phyloP scores from a whole-genome alignment of 257 asterid species.

The Nicotiana tabacum region DNA sequence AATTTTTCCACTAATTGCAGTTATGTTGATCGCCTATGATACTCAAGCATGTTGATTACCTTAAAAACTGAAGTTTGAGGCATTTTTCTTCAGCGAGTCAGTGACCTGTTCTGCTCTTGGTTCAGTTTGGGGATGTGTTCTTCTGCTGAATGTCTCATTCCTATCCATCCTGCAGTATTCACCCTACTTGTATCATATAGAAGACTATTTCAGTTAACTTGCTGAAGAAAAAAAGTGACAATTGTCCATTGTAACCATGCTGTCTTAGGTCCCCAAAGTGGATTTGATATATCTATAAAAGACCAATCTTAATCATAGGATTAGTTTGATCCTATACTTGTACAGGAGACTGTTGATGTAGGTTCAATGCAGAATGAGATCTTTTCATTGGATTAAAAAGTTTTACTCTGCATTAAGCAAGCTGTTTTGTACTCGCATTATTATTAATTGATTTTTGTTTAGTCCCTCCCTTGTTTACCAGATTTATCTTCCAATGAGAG shows the following conservation, averaged over 20 bases:
- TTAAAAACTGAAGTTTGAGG: background rate
- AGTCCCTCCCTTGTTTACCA: conserved; percentile 79
- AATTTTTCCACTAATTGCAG: background rate
- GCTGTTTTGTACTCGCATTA: background rate
- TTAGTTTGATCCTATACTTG: background rate
- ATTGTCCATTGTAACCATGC: background rate
- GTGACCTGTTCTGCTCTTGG: background rate
- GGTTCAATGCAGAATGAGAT: background rate
- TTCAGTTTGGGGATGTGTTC: background rate
- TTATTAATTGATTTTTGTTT: conserved; percentile 17
- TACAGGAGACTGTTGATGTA: background rate
- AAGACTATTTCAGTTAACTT: background rate
- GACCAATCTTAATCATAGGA: background rate
- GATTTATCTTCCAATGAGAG: conserved; percentile 50
- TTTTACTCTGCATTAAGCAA: background rate
- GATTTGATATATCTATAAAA: background rate
- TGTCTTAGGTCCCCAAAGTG: background rate
- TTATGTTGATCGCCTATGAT: background rate
- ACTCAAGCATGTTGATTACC: background rate
- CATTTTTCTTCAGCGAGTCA: background rate
- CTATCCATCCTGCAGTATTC: background rate
- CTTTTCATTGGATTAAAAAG: background rate
- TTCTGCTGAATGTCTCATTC: background rate
- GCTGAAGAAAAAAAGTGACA: background rate
- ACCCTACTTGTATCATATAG: background rate